These are phyloP conservation scores for Psilocybe cubensis DNA, from an alignment of 768 basidiomycete species.

Conservation along the genomic window DNA sequence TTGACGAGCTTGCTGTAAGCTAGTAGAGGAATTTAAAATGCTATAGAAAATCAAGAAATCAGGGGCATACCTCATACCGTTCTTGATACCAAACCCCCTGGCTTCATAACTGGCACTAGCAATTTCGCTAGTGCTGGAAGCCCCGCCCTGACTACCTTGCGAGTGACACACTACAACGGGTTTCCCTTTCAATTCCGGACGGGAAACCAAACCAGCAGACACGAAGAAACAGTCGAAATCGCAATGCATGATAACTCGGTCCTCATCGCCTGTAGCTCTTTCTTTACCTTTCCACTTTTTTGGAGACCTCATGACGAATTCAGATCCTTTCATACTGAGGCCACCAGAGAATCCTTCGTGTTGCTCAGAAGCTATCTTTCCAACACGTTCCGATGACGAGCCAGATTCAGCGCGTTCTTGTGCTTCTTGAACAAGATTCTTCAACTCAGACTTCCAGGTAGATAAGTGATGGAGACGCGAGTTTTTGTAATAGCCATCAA, in stretches of 20 bases:
- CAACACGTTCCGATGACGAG: constrained; percentile 25
- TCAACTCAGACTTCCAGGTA: constrained; percentile 91
- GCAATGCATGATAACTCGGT: constrained; percentile 85
- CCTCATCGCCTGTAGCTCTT: constrained; percentile 52
- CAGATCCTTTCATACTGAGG: constrained; percentile 58
- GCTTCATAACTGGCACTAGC: constrained; percentile 96
- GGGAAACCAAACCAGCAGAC: constrained; percentile 79
- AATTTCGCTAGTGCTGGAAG: constrained; percentile 89
- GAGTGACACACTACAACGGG: constrained; percentile 97
- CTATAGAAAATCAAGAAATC: neutral
- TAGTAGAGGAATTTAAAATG: constrained; percentile 34
- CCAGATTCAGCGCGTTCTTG: constrained; percentile 66
- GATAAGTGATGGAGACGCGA: constrained; percentile 92
- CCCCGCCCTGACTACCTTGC: constrained; percentile 72
- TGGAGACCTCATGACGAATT: constrained; percentile 52
- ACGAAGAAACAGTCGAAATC: constrained; percentile 99
- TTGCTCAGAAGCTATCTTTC: constrained; percentile 34
- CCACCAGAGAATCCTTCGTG: constrained; percentile 7
- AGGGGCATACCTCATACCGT: constrained; percentile 83
- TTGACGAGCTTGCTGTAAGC: constrained; percentile 78
- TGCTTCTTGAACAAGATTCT: constrained; percentile 76
- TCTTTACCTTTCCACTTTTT: constrained; percentile 60
- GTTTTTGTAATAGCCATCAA: constrained; percentile 83
- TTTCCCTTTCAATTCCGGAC: constrained; percentile 84
- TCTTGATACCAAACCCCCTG: constrained; percentile 82